Conservation (phyloP, 805 yeast species). For the Candida boleticola region DNA sequence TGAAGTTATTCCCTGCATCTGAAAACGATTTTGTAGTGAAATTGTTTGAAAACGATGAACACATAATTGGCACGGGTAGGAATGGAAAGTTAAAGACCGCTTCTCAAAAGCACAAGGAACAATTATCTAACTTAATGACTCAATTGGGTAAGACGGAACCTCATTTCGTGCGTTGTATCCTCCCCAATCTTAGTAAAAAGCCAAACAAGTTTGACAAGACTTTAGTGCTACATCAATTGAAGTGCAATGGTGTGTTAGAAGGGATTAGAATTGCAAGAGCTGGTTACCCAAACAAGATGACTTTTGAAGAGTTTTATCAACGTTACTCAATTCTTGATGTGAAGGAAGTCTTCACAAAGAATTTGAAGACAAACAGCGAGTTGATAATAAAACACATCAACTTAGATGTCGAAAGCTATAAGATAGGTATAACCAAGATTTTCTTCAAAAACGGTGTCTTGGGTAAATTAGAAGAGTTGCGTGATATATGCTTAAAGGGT, state of each 20-base stretch:
- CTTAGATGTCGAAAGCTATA: conserved; percentile 58
- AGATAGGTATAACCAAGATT: conserved; percentile 69
- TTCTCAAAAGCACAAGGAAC: conserved; percentile 86
- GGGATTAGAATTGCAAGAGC: conserved; percentile 97
- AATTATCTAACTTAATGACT: conserved; percentile 65
- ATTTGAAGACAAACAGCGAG: conserved; percentile 67
- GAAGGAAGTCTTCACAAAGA: conserved; percentile 41
- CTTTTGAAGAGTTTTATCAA: conserved; percentile 73
- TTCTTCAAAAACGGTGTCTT: conserved; percentile 76
- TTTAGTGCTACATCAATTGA: conserved; percentile 80
- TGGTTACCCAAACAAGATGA: conserved; percentile 92
- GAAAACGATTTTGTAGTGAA: conserved; percentile 51
- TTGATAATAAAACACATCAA: conserved; percentile 60
- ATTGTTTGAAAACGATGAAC: conserved; percentile 47
- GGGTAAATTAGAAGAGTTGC: conserved; percentile 72
- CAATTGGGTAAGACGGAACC: conserved; percentile 84
- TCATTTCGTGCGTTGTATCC: conserved; percentile 92
- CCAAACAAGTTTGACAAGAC: conserved; percentile 70
- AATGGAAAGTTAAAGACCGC: conserved; percentile 52
- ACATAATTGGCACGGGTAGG: conserved; percentile 39
- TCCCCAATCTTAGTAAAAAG: conserved; percentile 78
- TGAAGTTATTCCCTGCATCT: conserved; percentile 60
- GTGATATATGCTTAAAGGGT: conserved; percentile 60
- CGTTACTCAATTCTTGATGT: conserved; percentile 69
- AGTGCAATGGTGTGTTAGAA: conserved; percentile 97